Conservation (phyloP, 2,329 filamentous ascomycete genomes). For the Fusarium dlaminii region DNA sequence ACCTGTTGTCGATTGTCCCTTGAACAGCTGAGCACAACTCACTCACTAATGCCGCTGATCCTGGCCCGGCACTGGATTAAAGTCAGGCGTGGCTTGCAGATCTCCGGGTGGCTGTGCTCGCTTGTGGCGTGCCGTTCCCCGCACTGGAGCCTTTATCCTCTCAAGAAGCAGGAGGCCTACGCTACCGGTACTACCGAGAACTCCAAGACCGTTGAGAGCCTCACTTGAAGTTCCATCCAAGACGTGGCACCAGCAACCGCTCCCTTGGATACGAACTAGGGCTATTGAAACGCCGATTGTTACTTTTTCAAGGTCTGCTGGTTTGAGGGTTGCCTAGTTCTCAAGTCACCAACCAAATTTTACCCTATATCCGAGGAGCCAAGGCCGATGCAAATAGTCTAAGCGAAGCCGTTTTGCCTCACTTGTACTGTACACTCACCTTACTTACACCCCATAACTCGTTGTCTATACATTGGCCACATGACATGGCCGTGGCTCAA, state of each 20-base stretch:
- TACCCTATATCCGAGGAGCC: neutral
- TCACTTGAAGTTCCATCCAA: constrained; percentile 27
- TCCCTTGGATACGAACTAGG: constrained; percentile 19
- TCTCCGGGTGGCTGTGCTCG: constrained; percentile 33
- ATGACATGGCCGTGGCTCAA: neutral
- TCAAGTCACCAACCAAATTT: constrained; percentile 3
- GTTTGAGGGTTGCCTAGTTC: neutral
- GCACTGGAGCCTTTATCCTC: neutral
- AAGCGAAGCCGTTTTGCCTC: constrained; percentile 1
- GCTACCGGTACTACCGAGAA: constrained; percentile 20
- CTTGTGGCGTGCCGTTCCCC: constrained; percentile 24
- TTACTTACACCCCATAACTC: neutral
- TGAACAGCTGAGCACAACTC: constrained; percentile 40
- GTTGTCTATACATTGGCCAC: constrained; percentile 10
- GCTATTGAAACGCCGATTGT: constrained; percentile 3
- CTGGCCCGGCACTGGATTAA: constrained; percentile 15
- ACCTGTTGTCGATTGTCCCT: constrained; percentile 26
- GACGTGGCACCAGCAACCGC: constrained; percentile 37
- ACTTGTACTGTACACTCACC: neutral
- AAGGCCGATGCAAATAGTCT: neutral
- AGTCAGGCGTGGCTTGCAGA: constrained; percentile 33
- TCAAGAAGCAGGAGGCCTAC: constrained; percentile 29
- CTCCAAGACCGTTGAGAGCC: constrained; percentile 24
- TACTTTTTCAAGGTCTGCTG: constrained; percentile 1
- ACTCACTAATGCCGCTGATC: constrained; percentile 34